phyloP scores from a whole-genome alignment of 2,329 filamentous ascomycete genomes.

The Diaporthe sp. region DNA sequence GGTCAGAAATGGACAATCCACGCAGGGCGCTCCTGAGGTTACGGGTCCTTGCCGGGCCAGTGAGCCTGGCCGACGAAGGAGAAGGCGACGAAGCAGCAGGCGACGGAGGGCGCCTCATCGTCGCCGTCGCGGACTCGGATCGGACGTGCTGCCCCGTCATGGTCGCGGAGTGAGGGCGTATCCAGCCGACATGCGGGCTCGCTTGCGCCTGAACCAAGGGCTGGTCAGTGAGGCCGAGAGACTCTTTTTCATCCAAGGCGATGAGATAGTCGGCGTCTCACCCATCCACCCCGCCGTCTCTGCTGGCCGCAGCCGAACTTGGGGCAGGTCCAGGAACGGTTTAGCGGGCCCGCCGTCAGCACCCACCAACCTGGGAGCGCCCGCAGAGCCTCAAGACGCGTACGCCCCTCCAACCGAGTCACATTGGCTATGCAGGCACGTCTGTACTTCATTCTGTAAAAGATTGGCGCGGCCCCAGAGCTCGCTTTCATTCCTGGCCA shows the following conservation, averaged over 20 bases:
- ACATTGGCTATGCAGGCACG: neutral
- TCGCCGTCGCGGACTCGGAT: neutral
- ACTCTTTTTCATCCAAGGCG: neutral
- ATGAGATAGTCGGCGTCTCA: neutral
- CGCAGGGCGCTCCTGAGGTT: slow-evolving; percentile 14
- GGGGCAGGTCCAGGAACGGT: slow-evolving; percentile 27
- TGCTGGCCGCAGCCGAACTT: neutral
- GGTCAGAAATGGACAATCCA: slow-evolving; percentile 10
- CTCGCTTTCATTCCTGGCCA: neutral
- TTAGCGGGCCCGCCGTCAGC: slow-evolving; percentile 10
- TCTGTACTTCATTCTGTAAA: neutral
- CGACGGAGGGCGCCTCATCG: neutral
- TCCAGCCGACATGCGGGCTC: neutral
- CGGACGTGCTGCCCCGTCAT: slow-evolving; percentile 8
- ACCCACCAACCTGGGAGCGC: neutral
- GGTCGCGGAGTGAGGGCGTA: neutral
- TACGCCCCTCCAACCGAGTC: neutral
- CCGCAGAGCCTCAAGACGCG: slow-evolving; percentile 9
- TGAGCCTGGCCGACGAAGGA: neutral
- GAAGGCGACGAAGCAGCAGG: neutral
- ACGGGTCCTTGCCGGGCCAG: neutral
- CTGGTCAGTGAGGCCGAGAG: neutral
- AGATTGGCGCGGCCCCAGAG: neutral
- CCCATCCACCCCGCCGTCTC: neutral
- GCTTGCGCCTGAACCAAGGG: neutral